These are phyloP conservation scores for Penicillium corylophilum DNA, from an alignment of 2,329 filamentous ascomycete species.

Conservation along the genomic window DNA sequence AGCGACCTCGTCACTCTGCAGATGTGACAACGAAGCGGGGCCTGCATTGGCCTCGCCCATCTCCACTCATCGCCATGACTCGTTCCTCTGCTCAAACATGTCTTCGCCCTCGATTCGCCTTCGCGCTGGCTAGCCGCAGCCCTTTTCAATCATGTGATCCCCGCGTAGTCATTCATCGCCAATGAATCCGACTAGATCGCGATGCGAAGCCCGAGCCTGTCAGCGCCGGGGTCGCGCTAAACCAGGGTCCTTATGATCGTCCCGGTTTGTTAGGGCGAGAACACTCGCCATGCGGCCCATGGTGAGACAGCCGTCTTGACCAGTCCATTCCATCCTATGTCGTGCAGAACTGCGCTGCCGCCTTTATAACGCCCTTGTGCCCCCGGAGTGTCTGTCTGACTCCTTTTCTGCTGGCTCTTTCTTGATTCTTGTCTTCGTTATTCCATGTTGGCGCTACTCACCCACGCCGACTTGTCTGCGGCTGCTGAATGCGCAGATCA, in stretches of 20 bases:
- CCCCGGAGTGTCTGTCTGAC: not conserved
- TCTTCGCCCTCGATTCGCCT: constrained; percentile 31
- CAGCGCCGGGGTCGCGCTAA: constrained; percentile 21
- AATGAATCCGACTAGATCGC: constrained; percentile 24
- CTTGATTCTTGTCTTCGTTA: constrained; percentile 8
- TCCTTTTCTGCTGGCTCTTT: constrained; percentile 4
- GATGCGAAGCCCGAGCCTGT: constrained; percentile 11
- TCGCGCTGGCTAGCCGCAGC: constrained; percentile 36
- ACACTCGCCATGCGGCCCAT: constrained; percentile 19
- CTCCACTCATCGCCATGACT: constrained; percentile 18
- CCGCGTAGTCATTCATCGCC: constrained; percentile 22
- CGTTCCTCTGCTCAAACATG: constrained; percentile 20
- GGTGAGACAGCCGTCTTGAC: constrained; percentile 34
- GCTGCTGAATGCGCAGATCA: constrained; percentile 33
- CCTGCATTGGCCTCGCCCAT: constrained; percentile 13
- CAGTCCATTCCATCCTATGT: constrained; percentile 20
- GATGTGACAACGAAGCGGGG: constrained; percentile 24
- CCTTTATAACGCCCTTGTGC: not conserved
- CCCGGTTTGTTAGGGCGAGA: constrained; percentile 27
- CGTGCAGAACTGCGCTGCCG: not conserved
- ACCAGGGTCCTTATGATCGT: constrained; percentile 25
- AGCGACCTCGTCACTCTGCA: constrained; percentile 24
- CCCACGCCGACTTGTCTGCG: constrained; percentile 32
- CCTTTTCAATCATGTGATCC: constrained; percentile 40
- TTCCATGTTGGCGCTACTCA: constrained; percentile 35